These are phyloP conservation scores for Macrocystidia cucumis DNA, from an alignment of 1,284 basidiomycete species.

Conservation along the genomic window DNA sequence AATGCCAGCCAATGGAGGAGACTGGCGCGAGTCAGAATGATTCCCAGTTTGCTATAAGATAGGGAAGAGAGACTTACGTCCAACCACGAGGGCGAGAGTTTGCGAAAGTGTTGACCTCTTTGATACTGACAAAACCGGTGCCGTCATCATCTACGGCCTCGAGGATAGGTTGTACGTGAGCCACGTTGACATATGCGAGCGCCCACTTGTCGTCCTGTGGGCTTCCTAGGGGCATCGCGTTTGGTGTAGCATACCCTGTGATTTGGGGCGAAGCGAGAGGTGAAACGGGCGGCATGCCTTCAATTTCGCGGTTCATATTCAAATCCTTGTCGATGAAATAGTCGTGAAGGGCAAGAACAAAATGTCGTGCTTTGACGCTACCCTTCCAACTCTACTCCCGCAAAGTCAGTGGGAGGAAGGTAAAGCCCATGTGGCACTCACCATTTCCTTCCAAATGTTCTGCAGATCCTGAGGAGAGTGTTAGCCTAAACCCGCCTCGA, in stretches of 20 bases:
- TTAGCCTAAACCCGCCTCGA: too few species aligned
- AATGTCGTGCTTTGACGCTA: slow-evolving; percentile 18
- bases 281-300: too few species aligned
- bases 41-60: too few species aligned
- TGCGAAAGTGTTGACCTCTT: slow-evolving; percentile 19
- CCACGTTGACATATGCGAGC: slow-evolving; percentile 15
- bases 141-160: slow-evolving; percentile 23
- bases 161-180: slow-evolving; percentile 17
- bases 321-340: too few species aligned
- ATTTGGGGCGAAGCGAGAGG: too few species aligned
- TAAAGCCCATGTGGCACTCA: too few species aligned
- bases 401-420: too few species aligned
- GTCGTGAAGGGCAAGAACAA: slow-evolving; percentile 20
- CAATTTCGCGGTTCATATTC: too few species aligned
- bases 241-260: too few species aligned
- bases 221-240: slow-evolving; percentile 6
- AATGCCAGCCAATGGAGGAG: slow-evolving; percentile 13
- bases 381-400: slow-evolving; percentile 16
- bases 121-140: slow-evolving; percentile 20
- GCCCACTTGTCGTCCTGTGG: slow-evolving; percentile 20
- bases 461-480: neutral
- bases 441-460: slow-evolving; percentile 7
- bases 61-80: slow-evolving; percentile 11
- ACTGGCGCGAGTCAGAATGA: too few species aligned
- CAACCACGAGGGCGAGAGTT: slow-evolving; percentile 14